Evolutionary conservation across 2,329 filamentous ascomycete genomes (phyloP), one percentile per base, ranked within the genome.

Genomic region (Colletotrichum orchidophilum): DNA sequence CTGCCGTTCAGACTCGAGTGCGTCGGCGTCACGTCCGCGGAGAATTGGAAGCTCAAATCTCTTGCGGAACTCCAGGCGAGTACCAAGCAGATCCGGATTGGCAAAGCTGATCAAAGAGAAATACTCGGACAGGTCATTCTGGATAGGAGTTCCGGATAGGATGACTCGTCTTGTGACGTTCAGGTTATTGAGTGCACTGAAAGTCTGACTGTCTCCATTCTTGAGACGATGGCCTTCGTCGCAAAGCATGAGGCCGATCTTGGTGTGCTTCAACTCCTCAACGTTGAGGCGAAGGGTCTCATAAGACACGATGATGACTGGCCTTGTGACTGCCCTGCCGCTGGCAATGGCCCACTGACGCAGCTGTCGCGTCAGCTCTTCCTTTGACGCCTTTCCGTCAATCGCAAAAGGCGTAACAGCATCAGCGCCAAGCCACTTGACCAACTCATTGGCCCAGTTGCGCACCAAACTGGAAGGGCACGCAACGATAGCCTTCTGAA

Each of bases 61-160:
- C 80, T 98, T 98, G 75, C 96, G 92, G 79, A 99, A 99, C 53
- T 99, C 96, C 55, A 90, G 88, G 29, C 95, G 90, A 9, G 94
- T 96, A 18, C 96, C 96, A 2, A 99, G 90, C 46, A 98, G 89
- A 75, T 94, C 93, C 0, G 96, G 96, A 76, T 99, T 99, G 31
- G 96, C 96, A 77, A 99, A 99, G 80, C 96, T 97, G 71, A 98
- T 93, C 11, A 99, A 87, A 3, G 96, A 92, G 77, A 98, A 99
- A 81, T 99, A 99, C 79, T 99, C 96, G 0, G 96, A 97, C n/a
- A 99, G 83, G 79, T 99, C 96, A 77, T 99, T 99, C 78, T 99
- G 96, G 70, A 99, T 99, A 0, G 96, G 96, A 1, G 96, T 99
- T 71, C 96, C 96, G 0, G 96, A 98, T 18, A 99, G 86, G 75